Evolutionary conservation across 345 rosid species (phyloP).

Genomic region (Ceriops zippeliana): DNA sequence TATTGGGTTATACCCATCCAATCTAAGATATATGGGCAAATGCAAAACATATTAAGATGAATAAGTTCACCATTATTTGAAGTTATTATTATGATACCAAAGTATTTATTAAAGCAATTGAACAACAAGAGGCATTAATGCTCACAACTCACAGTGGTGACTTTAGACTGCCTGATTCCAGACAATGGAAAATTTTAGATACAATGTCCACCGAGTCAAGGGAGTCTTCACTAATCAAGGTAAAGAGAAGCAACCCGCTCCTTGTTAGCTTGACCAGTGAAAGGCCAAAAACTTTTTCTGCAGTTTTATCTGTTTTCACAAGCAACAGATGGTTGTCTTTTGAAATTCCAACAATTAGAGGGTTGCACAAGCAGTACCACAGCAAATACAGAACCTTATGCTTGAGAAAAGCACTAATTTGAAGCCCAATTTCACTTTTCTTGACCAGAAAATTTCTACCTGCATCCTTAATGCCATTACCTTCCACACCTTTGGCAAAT

Average conservation of each 20-base stretch:
- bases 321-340: constrained; percentile 20
- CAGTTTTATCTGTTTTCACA: constrained; percentile 25
- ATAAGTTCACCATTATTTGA: too few relatives aligned
- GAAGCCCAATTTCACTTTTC: constrained; percentile 10
- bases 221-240: constrained; percentile 43
- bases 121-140: not conserved
- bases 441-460: constrained; percentile 29
- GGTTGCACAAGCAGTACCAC: constrained; percentile 1
- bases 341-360: constrained; percentile 31
- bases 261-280: constrained; percentile 82
- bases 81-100: not conserved
- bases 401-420: constrained; percentile 1
- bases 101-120: not conserved
- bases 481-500: constrained; percentile 16
- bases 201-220: constrained; percentile 41
- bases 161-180: constrained; percentile 57
- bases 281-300: constrained; percentile 40
- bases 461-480: constrained; percentile 28
- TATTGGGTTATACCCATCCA: too few relatives aligned
- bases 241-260: constrained; percentile 80
- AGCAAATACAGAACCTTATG: constrained; percentile 2
- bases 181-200: constrained; percentile 43
- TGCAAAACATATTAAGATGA: too few relatives aligned
- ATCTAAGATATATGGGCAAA: too few relatives aligned
- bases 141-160: constrained; percentile 58